Base-by-base conservation (phyloP, 1,139 yeast species). In the Zhuliangozyma parablackwelliae region DNA sequence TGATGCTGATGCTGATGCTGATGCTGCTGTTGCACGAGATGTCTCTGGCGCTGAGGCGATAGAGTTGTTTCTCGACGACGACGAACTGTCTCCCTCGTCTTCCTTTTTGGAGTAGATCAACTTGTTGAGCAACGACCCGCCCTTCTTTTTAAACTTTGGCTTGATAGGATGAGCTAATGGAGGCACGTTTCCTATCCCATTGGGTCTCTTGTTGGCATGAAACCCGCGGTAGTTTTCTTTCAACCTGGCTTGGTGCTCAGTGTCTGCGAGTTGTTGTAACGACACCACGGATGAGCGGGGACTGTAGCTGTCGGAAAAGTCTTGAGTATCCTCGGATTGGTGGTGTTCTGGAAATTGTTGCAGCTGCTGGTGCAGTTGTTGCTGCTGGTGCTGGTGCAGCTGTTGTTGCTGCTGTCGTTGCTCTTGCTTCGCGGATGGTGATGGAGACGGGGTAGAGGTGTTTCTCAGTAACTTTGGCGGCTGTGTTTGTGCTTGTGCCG, bases 141-240 rank as follows among this genome's bases (percentile, higher is more conserved):
- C 65, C 52, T 70, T 69, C 46, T 67, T 69, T 45, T 59, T 62
- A 49, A 70, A 69, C 36, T 65, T 59, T 1, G 80, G 80, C 45
- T 68, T 73, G 12, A 75, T 67, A 2, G 81, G 80, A 16, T 70
- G 75, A 10, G 61, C 49, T 32, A 73, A 59, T 1, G 81, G 80
- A 1, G 82, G 80, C 1, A 71, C 53, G 30, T 68, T 67, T 10
- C 45, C 47, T 9, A 47, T 36, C 5, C 54, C 54, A 26, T 60
- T 63, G 25, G 61, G 57, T 23, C 58, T 48, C 28, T 59, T 59
- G 30, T 62, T 60, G 30, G 65, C 66, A 48, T 75, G 81, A 54
- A 76, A 72, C 2, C 82, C 82, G 38, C 60, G 63, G 47, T 75
- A 75, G 34, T 63, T 51, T 27, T 60, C 69, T 36, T 50, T 57